A percentile compares a stretch with the other conserved stretches of the same genome.
Evolutionary conservation across 176 grass and related monocot species (phyloP).

Genomic region (Triticum urartu): DNA sequence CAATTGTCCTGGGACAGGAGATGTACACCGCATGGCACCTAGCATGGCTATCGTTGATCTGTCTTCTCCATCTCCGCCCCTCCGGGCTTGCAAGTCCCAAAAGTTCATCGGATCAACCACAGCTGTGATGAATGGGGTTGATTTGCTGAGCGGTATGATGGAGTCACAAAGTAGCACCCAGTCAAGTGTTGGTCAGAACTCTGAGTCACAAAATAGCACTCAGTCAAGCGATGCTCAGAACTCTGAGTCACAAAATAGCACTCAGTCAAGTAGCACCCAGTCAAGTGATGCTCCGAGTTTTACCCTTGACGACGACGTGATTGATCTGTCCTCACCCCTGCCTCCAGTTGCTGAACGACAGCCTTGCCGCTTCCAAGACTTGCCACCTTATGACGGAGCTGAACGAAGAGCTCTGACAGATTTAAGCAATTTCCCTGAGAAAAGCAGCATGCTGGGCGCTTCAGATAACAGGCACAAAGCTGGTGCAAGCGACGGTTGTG

Average conservation of each 20-base stretch:
- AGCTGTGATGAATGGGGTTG: slow-evolving; percentile 28
- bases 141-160: slow-evolving; percentile 42
- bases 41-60: slow-evolving; percentile 54
- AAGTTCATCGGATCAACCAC: background rate
- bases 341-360: slow-evolving; percentile 11
- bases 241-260: slow-evolving; percentile 19
- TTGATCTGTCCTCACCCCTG: slow-evolving; percentile 32
- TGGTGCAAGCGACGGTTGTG: slow-evolving; percentile 23
- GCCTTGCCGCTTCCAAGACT: background rate
- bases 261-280: background rate
- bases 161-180: slow-evolving; percentile 23
- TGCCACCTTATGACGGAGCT: background rate
- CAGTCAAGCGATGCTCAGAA: slow-evolving; percentile 2
- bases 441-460: background rate
- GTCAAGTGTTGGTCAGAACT: background rate
- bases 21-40: background rate
- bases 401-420: slow-evolving; percentile 42
- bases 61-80: slow-evolving; percentile 55
- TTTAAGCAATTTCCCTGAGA: slow-evolving; percentile 27
- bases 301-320: background rate
- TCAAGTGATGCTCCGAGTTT: background rate
- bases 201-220: background rate
- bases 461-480: slow-evolving; percentile 17
- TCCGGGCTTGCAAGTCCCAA: slow-evolving; percentile 43
- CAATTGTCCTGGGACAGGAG: slow-evolving; percentile 15